Conservation (phyloP, 148 eudicot genomes). For the Heliamphora exappendiculata region DNA sequence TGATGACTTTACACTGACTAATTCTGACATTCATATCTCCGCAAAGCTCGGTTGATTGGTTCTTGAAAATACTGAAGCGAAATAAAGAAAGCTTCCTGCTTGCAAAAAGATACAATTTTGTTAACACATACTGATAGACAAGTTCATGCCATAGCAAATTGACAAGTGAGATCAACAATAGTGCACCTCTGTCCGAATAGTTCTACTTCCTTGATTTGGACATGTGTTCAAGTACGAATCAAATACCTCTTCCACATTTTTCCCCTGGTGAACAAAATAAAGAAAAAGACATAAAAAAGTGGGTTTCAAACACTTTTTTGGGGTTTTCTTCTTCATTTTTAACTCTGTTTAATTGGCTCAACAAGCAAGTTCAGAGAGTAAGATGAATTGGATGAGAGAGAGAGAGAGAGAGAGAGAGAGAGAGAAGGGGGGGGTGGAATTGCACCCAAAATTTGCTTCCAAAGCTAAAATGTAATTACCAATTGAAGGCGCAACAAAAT, state of each 20-base stretch:
- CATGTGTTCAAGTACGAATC: conserved; percentile 71
- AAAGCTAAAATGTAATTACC: too few species aligned
- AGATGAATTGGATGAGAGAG: too few species aligned
- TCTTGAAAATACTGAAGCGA: conserved; percentile 94
- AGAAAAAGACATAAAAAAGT: not conserved
- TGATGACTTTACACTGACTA: too few species aligned
- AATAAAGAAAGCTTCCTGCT: conserved; percentile 90
- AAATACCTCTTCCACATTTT: conserved; percentile 51
- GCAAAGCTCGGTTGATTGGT: conserved; percentile 54
- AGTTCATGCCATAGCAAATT: not conserved
- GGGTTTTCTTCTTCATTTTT: too few species aligned
- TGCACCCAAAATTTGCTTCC: too few species aligned
- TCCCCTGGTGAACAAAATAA: conserved; percentile 43
- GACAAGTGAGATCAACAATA: not conserved
- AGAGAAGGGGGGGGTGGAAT: too few species aligned
- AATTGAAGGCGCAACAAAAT: not conserved
- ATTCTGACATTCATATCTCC: conserved; percentile 10
- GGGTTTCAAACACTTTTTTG: not conserved
- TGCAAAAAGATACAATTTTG: not conserved
- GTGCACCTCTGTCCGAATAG: conserved; percentile 89
- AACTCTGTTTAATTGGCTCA: too few species aligned
- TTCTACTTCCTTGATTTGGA: conserved; percentile 95
- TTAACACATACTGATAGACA: not conserved
- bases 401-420: not conserved
- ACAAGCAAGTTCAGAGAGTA: too few species aligned